Percentiles rank a stretch among this genome's conserved stretches.
These are phyloP conservation scores for Auricularia cornea DNA, from an alignment of 768 basidiomycete genomes.

Conservation along the genomic window DNA sequence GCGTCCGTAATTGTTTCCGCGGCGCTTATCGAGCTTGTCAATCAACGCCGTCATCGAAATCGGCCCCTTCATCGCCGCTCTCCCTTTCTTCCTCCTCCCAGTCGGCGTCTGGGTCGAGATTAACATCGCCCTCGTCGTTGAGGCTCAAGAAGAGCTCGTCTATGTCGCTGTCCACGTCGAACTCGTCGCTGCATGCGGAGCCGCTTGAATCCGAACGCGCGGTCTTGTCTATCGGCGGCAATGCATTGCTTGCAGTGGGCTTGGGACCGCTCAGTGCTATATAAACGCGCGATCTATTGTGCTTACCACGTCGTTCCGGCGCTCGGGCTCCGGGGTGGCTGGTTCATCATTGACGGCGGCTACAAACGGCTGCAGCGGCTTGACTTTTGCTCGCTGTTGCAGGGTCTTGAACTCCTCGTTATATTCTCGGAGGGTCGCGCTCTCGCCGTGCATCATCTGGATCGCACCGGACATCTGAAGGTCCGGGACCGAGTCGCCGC, in stretches of 20 bases:
- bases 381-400: slow-evolving; percentile 9
- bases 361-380: slow-evolving; percentile 1
- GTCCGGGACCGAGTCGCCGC: slow-evolving; percentile 14
- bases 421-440: slow-evolving; percentile 15
- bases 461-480: slow-evolving; percentile 16
- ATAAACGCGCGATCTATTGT: not conserved
- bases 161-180: not conserved
- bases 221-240: too few relatives aligned
- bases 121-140: not conserved
- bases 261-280: too few relatives aligned
- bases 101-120: not conserved
- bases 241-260: too few relatives aligned
- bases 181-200: not conserved
- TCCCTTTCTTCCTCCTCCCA: not conserved
- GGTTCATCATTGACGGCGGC: too few relatives aligned
- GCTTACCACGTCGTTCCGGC: not conserved
- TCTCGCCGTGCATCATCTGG: not conserved
- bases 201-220: not conserved
- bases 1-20: too few relatives aligned
- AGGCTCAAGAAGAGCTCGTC: not conserved
- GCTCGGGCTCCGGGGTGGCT: not conserved
- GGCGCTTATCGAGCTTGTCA: too few relatives aligned
- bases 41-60: too few relatives aligned
- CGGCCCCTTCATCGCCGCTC: too few relatives aligned
- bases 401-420: slow-evolving; percentile 16